Conservation (phyloP, 768 basidiomycete species). For the Kwoniella bestiolae region DNA sequence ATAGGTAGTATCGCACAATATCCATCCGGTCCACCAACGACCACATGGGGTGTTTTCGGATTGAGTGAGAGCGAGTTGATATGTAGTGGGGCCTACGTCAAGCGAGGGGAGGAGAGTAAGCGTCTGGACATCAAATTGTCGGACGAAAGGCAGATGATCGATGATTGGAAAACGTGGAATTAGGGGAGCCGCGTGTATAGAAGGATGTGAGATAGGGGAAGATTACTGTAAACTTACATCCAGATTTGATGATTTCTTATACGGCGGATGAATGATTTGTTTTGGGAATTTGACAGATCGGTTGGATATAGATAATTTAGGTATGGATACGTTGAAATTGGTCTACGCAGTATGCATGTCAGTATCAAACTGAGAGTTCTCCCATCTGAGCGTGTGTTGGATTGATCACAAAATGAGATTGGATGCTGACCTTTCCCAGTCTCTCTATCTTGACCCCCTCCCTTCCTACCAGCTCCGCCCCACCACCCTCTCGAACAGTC, state of each 20-base stretch:
- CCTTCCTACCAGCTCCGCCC: constrained; percentile 61
- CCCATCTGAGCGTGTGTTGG: not conserved
- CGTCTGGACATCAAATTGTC: too few species aligned
- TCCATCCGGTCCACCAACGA: constrained; percentile 55
- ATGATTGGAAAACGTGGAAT: too few species aligned
- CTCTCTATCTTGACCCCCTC: constrained; percentile 63
- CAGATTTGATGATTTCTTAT: constrained; percentile 52
- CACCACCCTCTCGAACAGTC: constrained; percentile 60
- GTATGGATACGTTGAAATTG: constrained; percentile 38
- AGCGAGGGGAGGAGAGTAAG: too few species aligned
- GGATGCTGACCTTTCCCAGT: too few species aligned
- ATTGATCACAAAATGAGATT: constrained; percentile 35
- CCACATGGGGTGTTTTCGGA: constrained; percentile 33
- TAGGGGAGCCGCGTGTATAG: too few species aligned
- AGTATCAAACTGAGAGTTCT: not conserved
- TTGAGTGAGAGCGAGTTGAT: constrained; percentile 51
- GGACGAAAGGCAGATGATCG: too few species aligned
- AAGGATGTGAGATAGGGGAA: not conserved
- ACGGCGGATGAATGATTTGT: constrained; percentile 63
- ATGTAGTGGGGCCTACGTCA: constrained; percentile 49
- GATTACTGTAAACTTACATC: constrained; percentile 24
- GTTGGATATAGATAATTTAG: constrained; percentile 61
- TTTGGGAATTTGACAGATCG: constrained; percentile 64
- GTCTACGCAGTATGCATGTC: constrained; percentile 26
- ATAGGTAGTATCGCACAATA: constrained; percentile 44